Evolutionary conservation across 75 land plant genomes (phyloP), one percentile per base, ranked within the genome.

Genomic region (Pseudotsuga menziesii): DNA sequence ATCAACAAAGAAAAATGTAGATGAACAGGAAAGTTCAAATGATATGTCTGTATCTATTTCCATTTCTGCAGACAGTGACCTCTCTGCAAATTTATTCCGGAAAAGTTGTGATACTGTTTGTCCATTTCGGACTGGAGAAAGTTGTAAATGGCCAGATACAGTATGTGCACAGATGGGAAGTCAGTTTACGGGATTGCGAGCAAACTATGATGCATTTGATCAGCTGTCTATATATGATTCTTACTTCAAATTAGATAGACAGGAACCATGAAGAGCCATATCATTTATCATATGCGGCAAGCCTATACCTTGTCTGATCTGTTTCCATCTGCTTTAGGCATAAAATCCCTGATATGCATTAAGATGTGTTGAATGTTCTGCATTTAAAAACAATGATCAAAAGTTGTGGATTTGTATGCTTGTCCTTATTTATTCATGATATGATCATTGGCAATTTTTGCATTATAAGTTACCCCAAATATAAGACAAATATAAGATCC

Each of bases 151-250:
- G 94, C 99, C 99, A 17, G 90, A 95, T 81, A 90, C 86, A 59
- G 87, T 80, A 44, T 94, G 99, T 82, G 89, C 89, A 56, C 91
- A 90, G 76, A 44, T 85, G 55, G 93, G 94, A 22, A 94, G 99
- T 78, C 92, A 93, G 75, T 89, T 97, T 84, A 82, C 89, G 64
- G 97, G 97, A 14, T 75, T 97, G 72, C 86, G 86, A 69, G 98
- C 97, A 61, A 85, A 97, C 74, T 97, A 89, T 88, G 92, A 91
- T 80, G 99, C 99, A 20, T 86, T 97, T 75, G 99, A 97, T 58
- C 87, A 78, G 41, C 89, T 97, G 17, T 89, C 90, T 11, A 92
- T 96, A 62, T 67, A 85, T 78, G 99, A 96, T 77, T 76, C 82
- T 67, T 96, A 96, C 75, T 96, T 96, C 72, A 74, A 85, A 61